phyloP scores from a whole-genome alignment of 2,329 filamentous ascomycete species.

The Pezizomycotina sp. region DNA sequence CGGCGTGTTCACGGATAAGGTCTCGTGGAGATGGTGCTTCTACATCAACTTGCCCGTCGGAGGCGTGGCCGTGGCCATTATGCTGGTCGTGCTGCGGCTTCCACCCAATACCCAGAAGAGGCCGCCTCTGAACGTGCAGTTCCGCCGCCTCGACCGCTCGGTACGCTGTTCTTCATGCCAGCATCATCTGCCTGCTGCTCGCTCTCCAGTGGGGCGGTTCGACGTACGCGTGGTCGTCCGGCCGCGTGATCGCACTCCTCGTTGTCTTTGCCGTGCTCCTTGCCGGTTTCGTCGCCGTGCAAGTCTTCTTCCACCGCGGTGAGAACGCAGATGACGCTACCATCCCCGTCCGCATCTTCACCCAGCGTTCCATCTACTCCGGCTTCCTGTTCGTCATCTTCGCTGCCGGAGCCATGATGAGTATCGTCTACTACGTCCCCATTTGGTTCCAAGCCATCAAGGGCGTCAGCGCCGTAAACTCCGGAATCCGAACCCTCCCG shows the following conservation, averaged over 20 bases:
- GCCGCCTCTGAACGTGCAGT: slow-evolving; percentile 29
- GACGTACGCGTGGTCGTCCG: slow-evolving; percentile 37
- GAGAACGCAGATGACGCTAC: slow-evolving; percentile 41
- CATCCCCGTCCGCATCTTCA: slow-evolving; percentile 40
- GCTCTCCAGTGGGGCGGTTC: slow-evolving; percentile 48
- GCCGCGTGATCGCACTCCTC: slow-evolving; percentile 40
- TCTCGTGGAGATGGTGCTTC: slow-evolving; percentile 39
- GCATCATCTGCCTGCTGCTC: slow-evolving; percentile 43
- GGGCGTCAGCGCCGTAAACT: slow-evolving; percentile 36
- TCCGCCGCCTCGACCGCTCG: slow-evolving; percentile 41
- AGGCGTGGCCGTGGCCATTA: slow-evolving; percentile 35
- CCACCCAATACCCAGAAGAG: slow-evolving; percentile 28
- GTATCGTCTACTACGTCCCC: slow-evolving; percentile 39
- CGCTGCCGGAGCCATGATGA: slow-evolving; percentile 37
- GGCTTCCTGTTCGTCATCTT: slow-evolving; percentile 36
- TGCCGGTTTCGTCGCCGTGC: slow-evolving; percentile 36
- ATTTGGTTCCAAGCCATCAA: slow-evolving; percentile 43
- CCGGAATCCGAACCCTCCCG: slow-evolving; percentile 40
- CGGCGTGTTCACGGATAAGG: slow-evolving; percentile 36
- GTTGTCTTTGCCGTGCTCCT: slow-evolving; percentile 35
- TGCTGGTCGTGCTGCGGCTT: slow-evolving; percentile 36
- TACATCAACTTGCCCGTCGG: slow-evolving; percentile 44
- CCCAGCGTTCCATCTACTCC: slow-evolving; percentile 39
- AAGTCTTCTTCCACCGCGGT: slow-evolving; percentile 30
- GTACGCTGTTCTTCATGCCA: slow-evolving; percentile 45